phyloP scores from a whole-genome alignment of 495 filamentous ascomycete species.

The Sporormia fimetaria region DNA sequence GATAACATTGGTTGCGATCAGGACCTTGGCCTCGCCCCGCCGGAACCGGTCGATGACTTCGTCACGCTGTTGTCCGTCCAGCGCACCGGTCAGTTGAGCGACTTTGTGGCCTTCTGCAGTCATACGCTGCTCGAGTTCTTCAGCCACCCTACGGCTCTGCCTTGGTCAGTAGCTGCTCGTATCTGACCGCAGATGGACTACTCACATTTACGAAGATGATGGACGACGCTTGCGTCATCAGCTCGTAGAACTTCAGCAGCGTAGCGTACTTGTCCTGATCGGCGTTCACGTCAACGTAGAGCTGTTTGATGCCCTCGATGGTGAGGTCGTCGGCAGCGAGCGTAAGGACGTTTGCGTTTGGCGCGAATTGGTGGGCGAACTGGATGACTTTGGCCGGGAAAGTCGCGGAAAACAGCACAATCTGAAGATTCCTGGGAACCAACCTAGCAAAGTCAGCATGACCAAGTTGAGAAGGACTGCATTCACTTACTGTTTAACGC shows the following conservation, averaged over 20 bases:
- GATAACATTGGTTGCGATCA: conserved; percentile 96
- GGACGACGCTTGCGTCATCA: conserved; percentile 89
- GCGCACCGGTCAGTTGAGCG: conserved; percentile 71
- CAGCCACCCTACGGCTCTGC: conserved; percentile 54
- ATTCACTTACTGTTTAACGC: conserved; percentile 63
- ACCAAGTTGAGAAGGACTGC: background rate
- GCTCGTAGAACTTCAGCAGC: conserved; percentile 81
- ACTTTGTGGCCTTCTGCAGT: conserved; percentile 80
- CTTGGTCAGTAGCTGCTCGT: background rate
- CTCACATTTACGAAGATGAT: conserved; percentile 92
- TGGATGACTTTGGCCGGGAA: conserved; percentile 74
- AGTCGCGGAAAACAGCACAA: conserved; percentile 91
- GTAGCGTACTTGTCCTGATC: conserved; percentile 77
- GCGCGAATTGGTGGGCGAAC: conserved; percentile 71
- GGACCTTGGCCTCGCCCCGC: conserved; percentile 76
- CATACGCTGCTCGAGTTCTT: conserved; percentile 76
- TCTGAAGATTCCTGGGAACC: conserved; percentile 61
- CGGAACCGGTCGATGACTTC: conserved; percentile 80
- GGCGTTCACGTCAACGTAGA: conserved; percentile 80
- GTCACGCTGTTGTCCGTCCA: conserved; percentile 76
- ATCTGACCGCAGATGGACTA: conserved; percentile 1
- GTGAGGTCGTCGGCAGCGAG: conserved; percentile 84
- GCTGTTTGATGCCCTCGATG: conserved; percentile 90
- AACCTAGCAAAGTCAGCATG: conserved; percentile 38
- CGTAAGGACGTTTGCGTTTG: conserved; percentile 75